A percentile compares a stretch with the other conserved stretches of the same genome.
Conservation (phyloP, 257 asterid species). For the Haberlea rhodopensis region DNA sequence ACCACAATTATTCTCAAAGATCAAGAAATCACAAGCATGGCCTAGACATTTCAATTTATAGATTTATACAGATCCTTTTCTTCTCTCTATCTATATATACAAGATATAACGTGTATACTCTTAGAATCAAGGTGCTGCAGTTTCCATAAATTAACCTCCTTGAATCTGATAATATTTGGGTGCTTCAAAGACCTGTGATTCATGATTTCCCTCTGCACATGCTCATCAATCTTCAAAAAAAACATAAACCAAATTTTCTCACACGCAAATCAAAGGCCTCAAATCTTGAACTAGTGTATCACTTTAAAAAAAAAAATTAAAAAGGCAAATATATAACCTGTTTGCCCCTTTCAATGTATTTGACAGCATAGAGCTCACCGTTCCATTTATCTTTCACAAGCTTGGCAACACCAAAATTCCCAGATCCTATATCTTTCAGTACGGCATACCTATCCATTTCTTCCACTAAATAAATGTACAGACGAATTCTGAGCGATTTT, state of each 20-base stretch:
- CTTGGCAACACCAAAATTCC: slow-evolving; percentile 80
- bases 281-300: background rate
- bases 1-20: background rate
- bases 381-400: slow-evolving; percentile 48
- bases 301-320: too few species aligned
- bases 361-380: slow-evolving; percentile 40
- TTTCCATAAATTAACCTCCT: slow-evolving; percentile 34
- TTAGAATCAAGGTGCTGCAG: background rate
- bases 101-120: background rate
- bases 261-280: too few species aligned
- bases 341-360: slow-evolving; percentile 48
- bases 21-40: background rate
- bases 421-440: slow-evolving; percentile 60
- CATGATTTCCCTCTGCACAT: slow-evolving; percentile 59
- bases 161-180: slow-evolving; percentile 47
- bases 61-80: background rate
- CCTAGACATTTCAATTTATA: background rate
- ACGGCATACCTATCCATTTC: slow-evolving; percentile 61
- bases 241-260: background rate
- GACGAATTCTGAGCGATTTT: too few species aligned
- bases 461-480: too few species aligned
- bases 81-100: too few species aligned
- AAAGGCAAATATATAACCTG: slow-evolving; percentile 35
- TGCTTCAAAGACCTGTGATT: slow-evolving; percentile 53
- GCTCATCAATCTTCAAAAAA: slow-evolving; percentile 50